Evolutionary conservation across 106 monocot species (phyloP), one percentile per base, ranked within the genome.

Genomic region (Dioscorea dumetorum): DNA sequence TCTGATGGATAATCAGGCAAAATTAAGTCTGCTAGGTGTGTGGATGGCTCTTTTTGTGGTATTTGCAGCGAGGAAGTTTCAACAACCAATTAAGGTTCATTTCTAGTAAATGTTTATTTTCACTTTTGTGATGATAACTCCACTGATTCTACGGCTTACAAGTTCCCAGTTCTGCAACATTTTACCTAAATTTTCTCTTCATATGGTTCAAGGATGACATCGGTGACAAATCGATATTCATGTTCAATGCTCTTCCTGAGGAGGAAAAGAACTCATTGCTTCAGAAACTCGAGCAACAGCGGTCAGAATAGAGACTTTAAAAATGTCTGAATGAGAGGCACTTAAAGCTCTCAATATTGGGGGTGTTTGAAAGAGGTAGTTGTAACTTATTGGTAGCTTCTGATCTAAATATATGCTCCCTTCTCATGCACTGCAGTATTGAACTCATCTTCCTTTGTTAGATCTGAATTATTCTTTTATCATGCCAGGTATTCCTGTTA

Each of bases 221-320:
- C 32, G 94, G 94, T 16, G 90, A 94, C 76, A 94, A 94, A 83
- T 94, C 94, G n/a, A 74, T 94, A 10, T 94, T 94, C 82, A 83
- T 94, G 74, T 94, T 94, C 73, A 85, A 90, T 72, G 94, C 80
- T 61, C 80, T 94, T 12, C 74, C 90, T 32, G 94, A 90, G 63
- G 85, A 81, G 56, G 83, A 88, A 64, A 90, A 87, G 78, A 73
- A 85, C 33, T 83, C 84, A 41, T 66, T 85, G 70, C 57, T 90
- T 61, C 77, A 83, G 75, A 88, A 78, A 73, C 81, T 83, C 1
- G 79, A 81, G 51, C 68, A 72, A 48, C 51, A 67, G 28, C 22
- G 41, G 41, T 41, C 24, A 9, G 53, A 70, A 61, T n/a, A 64
- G 6, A 64, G 58, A 49, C 58, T 65, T 68, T 41, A 10, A 41